These are phyloP conservation scores for Daldinia loculata DNA, from an alignment of 495 filamentous ascomycete species.

Conservation along the genomic window DNA sequence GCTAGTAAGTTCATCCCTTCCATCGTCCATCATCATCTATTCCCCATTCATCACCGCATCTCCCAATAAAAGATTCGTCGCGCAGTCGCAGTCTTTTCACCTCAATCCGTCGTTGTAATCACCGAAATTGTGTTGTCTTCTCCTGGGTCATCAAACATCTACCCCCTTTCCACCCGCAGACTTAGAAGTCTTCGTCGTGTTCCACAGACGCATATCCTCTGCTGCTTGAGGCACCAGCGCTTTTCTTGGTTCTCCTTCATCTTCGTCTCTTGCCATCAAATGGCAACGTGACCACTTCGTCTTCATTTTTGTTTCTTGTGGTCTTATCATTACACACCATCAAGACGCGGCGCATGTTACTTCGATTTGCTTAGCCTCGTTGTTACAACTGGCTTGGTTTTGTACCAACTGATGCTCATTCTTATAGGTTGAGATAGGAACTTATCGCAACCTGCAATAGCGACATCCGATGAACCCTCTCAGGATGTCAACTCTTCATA, in stretches of 20 bases:
- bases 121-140: neutral
- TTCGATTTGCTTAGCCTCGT: neutral
- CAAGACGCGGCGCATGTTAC: neutral
- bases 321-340: neutral
- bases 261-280: neutral
- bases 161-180: neutral
- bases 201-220: neutral
- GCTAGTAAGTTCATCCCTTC: slow-evolving; percentile 2
- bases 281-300: neutral
- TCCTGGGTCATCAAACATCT: neutral
- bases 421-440: slow-evolving; percentile 4
- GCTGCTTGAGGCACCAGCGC: neutral
- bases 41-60: neutral
- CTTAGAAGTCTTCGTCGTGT: neutral
- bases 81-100: neutral
- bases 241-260: neutral
- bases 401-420: neutral
- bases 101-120: neutral
- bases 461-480: neutral
- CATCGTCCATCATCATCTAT: neutral
- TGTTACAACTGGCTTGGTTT: neutral
- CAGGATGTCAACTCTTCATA: slow-evolving; percentile 19
- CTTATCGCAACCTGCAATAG: neutral
- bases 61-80: neutral
- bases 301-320: neutral